These are phyloP conservation scores for Aspergillus baeticus DNA, from an alignment of 495 filamentous ascomycete species.

Conservation along the genomic window DNA sequence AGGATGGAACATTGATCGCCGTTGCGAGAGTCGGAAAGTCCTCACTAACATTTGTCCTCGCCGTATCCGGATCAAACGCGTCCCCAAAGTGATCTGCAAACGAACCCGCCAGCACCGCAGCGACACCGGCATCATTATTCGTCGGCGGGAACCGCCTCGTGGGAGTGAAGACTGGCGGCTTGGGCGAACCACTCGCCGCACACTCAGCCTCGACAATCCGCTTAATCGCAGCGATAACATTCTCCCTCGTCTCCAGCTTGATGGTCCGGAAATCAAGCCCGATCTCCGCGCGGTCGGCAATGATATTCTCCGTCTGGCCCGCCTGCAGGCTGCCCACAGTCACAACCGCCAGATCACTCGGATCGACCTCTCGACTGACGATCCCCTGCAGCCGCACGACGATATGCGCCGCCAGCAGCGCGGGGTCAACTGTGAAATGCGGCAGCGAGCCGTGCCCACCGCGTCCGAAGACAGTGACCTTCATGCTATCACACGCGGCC, in stretches of 20 bases:
- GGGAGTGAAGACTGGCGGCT: slow-evolving; percentile 40
- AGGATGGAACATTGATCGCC: slow-evolving; percentile 33
- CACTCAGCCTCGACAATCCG: slow-evolving; percentile 55
- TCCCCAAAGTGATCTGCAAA: slow-evolving; percentile 38
- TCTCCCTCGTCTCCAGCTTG: slow-evolving; percentile 36
- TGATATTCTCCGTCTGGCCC: slow-evolving; percentile 54
- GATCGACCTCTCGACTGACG: slow-evolving; percentile 49
- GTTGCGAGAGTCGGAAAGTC: slow-evolving; percentile 47
- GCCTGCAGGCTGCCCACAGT: slow-evolving; percentile 52
- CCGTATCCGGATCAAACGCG: slow-evolving; percentile 38
- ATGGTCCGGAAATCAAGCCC: slow-evolving; percentile 47
- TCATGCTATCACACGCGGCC: slow-evolving; percentile 50
- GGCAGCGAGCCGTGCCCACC: slow-evolving; percentile 53
- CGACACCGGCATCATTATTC: slow-evolving; percentile 33
- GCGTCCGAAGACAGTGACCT: slow-evolving; percentile 49
- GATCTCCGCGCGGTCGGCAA: slow-evolving; percentile 47
- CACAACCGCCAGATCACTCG: slow-evolving; percentile 47
- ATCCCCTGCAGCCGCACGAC: slow-evolving; percentile 51
- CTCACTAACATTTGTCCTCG: slow-evolving; percentile 41
- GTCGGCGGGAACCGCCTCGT: slow-evolving; percentile 48
- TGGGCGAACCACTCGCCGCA: slow-evolving; percentile 44
- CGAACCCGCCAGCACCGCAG: slow-evolving; percentile 26
- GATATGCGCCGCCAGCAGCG: slow-evolving; percentile 46
- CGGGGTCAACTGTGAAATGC: slow-evolving; percentile 52
- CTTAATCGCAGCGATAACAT: slow-evolving; percentile 38